Evolutionary conservation across 495 filamentous ascomycete genomes (phyloP).

Genomic region (Xylaria intraflava): DNA sequence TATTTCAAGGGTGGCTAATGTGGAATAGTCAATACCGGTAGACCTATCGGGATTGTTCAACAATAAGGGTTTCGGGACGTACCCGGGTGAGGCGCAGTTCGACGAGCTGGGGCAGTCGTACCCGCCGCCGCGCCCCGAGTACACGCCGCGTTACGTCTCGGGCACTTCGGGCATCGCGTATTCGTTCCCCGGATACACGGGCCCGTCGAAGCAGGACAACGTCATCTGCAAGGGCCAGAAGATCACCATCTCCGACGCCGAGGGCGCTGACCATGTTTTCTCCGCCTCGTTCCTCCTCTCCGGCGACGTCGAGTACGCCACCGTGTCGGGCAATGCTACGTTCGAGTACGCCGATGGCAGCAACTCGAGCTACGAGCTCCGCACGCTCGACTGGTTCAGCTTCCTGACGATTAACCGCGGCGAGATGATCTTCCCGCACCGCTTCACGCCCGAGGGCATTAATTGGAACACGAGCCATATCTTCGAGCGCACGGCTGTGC

Average conservation of each 20-base stretch:
- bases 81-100: conserved; percentile 37
- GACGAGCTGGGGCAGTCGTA: conserved; percentile 39
- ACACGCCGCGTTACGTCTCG: conserved; percentile 32
- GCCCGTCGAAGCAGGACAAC: conserved; percentile 35
- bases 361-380: conserved; percentile 34
- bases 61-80: conserved; percentile 40
- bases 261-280: conserved; percentile 28
- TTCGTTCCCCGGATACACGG: conserved; percentile 41
- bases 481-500: conserved; percentile 42
- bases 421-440: conserved; percentile 44
- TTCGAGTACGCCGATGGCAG: conserved; percentile 42
- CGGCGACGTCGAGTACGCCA: conserved; percentile 34
- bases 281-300: conserved; percentile 44
- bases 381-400: conserved; percentile 42
- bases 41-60: conserved; percentile 34
- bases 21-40: conserved; percentile 21
- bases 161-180: conserved; percentile 40
- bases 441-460: conserved; percentile 36
- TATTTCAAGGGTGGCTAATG: no score
- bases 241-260: conserved; percentile 25
- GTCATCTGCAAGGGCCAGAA: conserved; percentile 38
- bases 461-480: conserved; percentile 49
- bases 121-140: conserved; percentile 32
- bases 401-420: conserved; percentile 46
- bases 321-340: conserved; percentile 38